Percentiles rank a stretch among this genome's conserved stretches.
Conservation (phyloP, 2,329 filamentous ascomycete species). For the Botrytis porri region DNA sequence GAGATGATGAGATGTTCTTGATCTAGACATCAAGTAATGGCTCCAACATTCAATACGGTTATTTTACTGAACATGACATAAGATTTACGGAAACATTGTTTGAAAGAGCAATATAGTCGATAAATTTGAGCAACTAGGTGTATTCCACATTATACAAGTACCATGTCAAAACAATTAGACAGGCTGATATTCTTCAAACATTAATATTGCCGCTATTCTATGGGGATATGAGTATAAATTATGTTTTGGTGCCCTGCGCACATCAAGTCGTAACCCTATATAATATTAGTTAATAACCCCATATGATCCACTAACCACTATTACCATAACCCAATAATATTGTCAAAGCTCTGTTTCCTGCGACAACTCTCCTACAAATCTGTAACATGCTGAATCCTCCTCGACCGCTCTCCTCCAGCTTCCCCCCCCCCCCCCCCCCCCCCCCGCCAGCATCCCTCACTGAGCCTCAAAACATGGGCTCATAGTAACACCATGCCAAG, state of each 20-base stretch:
- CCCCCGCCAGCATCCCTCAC: conserved; percentile 39
- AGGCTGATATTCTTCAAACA: background rate
- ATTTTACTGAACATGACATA: background rate
- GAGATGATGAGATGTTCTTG: background rate
- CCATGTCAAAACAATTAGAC: background rate
- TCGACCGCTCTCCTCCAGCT: background rate
- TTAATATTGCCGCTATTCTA: background rate
- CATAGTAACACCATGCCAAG: conserved; percentile 4
- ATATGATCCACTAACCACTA: background rate
- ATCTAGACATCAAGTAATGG: background rate
- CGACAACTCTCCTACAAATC: conserved; percentile 19
- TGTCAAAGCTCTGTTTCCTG: conserved; percentile 14
- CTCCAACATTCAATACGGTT: background rate
- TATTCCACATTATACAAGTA: background rate
- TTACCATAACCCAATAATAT: background rate
- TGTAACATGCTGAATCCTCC: conserved; percentile 11
- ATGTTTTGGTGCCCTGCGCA: background rate
- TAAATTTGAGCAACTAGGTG: background rate
- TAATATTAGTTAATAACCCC: background rate
- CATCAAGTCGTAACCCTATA: background rate
- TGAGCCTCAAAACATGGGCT: background rate
- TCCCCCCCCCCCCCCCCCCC: background rate
- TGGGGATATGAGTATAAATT: background rate
- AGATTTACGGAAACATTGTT: background rate
- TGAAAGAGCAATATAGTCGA: background rate